These are phyloP conservation scores for Scedosporium dehoogii DNA, from an alignment of 2,329 filamentous ascomycete species.

Conservation along the genomic window DNA sequence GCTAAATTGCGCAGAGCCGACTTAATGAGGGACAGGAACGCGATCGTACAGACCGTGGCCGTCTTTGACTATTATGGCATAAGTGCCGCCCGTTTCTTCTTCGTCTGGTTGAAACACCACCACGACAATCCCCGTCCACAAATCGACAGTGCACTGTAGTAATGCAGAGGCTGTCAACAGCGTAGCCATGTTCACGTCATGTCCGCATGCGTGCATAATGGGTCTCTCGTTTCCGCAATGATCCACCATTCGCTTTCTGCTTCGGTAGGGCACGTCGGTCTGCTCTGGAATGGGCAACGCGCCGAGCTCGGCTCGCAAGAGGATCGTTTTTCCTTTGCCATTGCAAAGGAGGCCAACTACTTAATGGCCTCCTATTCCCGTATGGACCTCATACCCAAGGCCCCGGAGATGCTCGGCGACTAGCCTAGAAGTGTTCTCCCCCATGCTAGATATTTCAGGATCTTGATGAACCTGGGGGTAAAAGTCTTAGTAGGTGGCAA, in stretches of 20 bases:
- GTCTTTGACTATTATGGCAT: conserved; percentile 28
- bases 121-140: conserved; percentile 54
- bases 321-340: conserved; percentile 39
- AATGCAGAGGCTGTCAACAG: conserved; percentile 45
- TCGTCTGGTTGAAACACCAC: conserved; percentile 59
- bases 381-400: conserved; percentile 29
- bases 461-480: conserved; percentile 51
- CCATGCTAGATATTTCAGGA: conserved; percentile 49
- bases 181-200: conserved; percentile 53
- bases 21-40: conserved; percentile 20
- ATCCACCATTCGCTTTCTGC: conserved; percentile 25
- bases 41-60: conserved; percentile 23
- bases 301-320: conserved; percentile 54
- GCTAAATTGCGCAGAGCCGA: not conserved
- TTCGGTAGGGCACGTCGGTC: conserved; percentile 43
- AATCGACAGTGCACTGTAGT: conserved; percentile 29
- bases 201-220: conserved; percentile 61
- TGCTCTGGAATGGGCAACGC: conserved; percentile 47
- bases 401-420: conserved; percentile 29
- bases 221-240: conserved; percentile 37
- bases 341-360: conserved; percentile 46
- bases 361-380: conserved; percentile 46
- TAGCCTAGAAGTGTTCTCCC: conserved; percentile 38
- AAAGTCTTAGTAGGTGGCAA: conserved; percentile 25
- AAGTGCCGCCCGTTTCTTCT: conserved; percentile 51